Percentiles rank a stretch among this genome's conserved stretches.
These are phyloP conservation scores for Actinidia arguta DNA, from an alignment of 179 eudicot genomes.

Conservation along the genomic window DNA sequence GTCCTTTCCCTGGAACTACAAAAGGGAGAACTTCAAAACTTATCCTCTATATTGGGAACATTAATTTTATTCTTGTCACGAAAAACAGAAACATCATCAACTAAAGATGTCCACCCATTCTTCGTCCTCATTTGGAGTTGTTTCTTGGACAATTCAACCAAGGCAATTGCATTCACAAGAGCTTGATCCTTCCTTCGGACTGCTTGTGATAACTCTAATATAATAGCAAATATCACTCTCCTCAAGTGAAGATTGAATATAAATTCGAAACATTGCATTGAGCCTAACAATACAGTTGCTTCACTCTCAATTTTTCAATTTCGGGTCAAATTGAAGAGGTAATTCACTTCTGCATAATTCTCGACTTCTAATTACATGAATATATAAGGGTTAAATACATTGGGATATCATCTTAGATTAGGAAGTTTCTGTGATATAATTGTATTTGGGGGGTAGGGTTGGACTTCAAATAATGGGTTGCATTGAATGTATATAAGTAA, in stretches of 20 bases:
- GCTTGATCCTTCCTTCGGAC: not conserved
- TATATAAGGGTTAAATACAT: no score
- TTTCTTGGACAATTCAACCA: slow-evolving; percentile 3
- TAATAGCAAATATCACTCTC: not conserved
- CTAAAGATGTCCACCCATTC: slow-evolving; percentile 4
- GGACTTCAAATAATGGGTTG: no score
- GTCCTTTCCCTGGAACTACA: not conserved
- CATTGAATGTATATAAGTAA: no score
- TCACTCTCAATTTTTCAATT: no score
- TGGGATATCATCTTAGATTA: no score
- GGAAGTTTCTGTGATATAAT: no score
- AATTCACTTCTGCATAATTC: no score
- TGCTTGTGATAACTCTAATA: not conserved
- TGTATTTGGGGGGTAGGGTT: no score
- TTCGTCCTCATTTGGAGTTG: not conserved
- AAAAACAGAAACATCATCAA: not conserved
- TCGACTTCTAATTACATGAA: no score
- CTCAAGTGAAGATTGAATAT: not conserved
- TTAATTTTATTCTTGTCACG: not conserved
- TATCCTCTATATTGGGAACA: slow-evolving; percentile 1
- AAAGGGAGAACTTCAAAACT: not conserved
- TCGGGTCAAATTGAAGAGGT: no score
- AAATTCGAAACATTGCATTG: not conserved
- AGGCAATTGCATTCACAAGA: not conserved
- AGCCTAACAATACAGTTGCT: not conserved